phyloP scores from a whole-genome alignment of 495 filamentous ascomycete species.

The Podospora bellae-mahoneyi region DNA sequence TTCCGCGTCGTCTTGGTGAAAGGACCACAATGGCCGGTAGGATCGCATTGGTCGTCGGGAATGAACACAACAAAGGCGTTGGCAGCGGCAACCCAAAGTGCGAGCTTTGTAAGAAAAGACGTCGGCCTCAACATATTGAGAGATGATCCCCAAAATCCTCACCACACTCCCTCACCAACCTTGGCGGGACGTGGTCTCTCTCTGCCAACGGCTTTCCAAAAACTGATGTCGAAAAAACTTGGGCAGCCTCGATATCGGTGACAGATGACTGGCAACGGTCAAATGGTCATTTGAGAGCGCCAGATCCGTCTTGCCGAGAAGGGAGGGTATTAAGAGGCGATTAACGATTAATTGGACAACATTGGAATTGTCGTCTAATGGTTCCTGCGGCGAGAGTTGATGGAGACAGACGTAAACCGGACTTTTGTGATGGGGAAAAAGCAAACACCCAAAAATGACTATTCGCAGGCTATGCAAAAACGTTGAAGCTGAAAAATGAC shows the following conservation, averaged over 20 bases:
- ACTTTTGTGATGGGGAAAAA: neutral
- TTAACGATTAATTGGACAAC: conserved; percentile 39
- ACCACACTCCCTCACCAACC: conserved; percentile 27
- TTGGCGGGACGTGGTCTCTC: conserved; percentile 15
- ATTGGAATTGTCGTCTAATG: conserved; percentile 26
- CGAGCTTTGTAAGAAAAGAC: conserved; percentile 37
- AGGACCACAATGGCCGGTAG: conserved; percentile 16
- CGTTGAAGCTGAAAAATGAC: neutral
- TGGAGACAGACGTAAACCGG: neutral
- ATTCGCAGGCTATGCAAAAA: neutral
- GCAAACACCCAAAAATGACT: conserved; percentile 1
- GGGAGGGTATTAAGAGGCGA: conserved; percentile 27
- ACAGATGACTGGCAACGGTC: conserved; percentile 13
- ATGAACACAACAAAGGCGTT: conserved; percentile 39
- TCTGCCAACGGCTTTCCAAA: conserved; percentile 13
- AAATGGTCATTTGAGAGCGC: conserved; percentile 5
- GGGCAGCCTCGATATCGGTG: neutral
- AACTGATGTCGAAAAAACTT: conserved; percentile 8
- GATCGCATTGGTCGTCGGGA: conserved; percentile 26
- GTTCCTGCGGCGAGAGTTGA: neutral
- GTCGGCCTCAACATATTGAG: conserved; percentile 40
- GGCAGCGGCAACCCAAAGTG: conserved; percentile 40
- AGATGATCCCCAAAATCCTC: conserved; percentile 19
- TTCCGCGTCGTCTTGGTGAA: neutral
- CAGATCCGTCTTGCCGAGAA: conserved; percentile 22